These are phyloP conservation scores for Croton setiger DNA, from an alignment of 441 rosid species.

Conservation along the genomic window DNA sequence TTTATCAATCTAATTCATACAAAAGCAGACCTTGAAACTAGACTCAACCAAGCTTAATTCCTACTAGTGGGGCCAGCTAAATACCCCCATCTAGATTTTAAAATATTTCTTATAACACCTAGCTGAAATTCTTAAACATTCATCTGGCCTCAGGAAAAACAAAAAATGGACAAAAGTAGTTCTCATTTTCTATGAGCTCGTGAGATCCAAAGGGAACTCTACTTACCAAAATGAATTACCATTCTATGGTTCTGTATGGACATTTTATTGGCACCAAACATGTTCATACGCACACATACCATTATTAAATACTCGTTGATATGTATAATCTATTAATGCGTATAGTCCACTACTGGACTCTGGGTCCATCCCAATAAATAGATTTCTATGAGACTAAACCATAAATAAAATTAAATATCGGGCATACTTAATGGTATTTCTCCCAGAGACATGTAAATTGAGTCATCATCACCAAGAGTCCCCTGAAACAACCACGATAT, in stretches of 20 bases:
- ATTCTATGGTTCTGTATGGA: not conserved
- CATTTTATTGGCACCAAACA: constrained; percentile 1
- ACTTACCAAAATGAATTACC: not conserved
- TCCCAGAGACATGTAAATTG: constrained; percentile 92
- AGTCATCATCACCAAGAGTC: constrained; percentile 76
- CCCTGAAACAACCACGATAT: constrained; percentile 50
- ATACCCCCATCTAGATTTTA: not conserved
- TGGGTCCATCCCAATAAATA: constrained; percentile 21
- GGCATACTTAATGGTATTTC: constrained; percentile 94
- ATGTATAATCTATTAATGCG: too few species aligned
- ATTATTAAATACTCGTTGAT: constrained; percentile 15
- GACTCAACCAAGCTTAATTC: not conserved
- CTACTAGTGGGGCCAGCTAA: not conserved
- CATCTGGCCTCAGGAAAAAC: not conserved
- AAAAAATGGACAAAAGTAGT: not conserved
- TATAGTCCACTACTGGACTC: constrained; percentile 11
- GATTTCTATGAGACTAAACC: constrained; percentile 24
- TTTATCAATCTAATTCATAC: not conserved
- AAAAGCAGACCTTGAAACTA: not conserved
- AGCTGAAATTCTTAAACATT: not conserved
- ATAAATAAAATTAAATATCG: constrained; percentile 28
- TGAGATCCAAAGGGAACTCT: not conserved
- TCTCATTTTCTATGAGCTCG: not conserved
- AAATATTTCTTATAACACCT: not conserved
- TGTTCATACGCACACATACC: not conserved